Evolutionary conservation across 139 green algal species (phyloP), one percentile per base, ranked within the genome.

Genomic region (Picochlorum sp.): DNA sequence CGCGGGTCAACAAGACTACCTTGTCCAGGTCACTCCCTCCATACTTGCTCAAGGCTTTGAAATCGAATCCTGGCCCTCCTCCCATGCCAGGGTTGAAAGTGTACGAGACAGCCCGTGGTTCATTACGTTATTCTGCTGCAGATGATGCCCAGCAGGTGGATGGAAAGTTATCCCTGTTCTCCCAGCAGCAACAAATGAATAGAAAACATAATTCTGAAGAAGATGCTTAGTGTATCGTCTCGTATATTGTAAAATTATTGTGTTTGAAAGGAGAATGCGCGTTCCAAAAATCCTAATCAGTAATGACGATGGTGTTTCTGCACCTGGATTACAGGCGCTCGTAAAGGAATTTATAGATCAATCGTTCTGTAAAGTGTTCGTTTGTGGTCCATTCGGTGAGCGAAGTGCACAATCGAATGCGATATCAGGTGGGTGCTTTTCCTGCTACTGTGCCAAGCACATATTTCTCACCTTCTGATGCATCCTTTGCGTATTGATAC

Each of bases 251-350:
- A 41, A 41, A 41, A 41, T 41, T 41, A 41, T 41, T 13, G 47
- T 5, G 47, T 21, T 15, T 34, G 13, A 59, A 13, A 59, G 23
- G n/a, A 21, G 4, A 59, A 21, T 15, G 51, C 23, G 20, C 7
- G 7, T 20, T 59, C 16, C 67, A 2, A 69, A 71, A 14, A 60
- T 91, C 0, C 64, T 91, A 0, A 57, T 91, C 5, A 74, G 34
- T 34, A 92, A 92, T 45, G 85, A 92, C 55, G 85, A 92, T 45
- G 85, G 85, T 9, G 85, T 92, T 13, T 71, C 75, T 11, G 85
- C 83, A 1, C 79, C 83, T 4, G 85, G 85, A 11, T 56, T 90
- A 2, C 47, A 57, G 4, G 77, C 76, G 0, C 60, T 92, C 0
- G 72, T 84, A 2, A n/a, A 41, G 1, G 74, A 65, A 18, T 57